Percentiles rank a stretch among this genome's conserved stretches.
phyloP scores from a whole-genome alignment of 257 asterid species.

The Mitragyna speciosa region DNA sequence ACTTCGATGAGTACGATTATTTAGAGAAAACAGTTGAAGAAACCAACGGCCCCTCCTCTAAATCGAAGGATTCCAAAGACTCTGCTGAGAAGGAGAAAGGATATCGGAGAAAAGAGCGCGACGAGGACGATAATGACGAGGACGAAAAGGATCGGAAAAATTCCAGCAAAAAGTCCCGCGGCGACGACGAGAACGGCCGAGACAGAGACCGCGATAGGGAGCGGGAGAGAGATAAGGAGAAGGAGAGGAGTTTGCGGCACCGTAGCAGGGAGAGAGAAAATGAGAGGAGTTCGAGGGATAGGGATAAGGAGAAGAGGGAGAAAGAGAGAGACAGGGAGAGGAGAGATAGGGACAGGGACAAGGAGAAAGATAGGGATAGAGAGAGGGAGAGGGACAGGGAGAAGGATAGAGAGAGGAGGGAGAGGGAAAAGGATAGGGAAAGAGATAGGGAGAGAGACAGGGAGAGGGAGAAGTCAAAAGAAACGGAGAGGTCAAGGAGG shows the following conservation, averaged over 20 bases:
- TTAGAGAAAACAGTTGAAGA: slow-evolving; percentile 90
- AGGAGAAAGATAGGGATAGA: slow-evolving; percentile 49
- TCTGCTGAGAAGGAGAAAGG: slow-evolving; percentile 55
- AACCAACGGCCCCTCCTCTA: slow-evolving; percentile 54
- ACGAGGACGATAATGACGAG: slow-evolving; percentile 53
- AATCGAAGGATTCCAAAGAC: slow-evolving; percentile 52
- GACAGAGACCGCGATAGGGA: slow-evolving; percentile 41
- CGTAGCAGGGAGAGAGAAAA: slow-evolving; percentile 30
- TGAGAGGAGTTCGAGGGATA: slow-evolving; percentile 33
- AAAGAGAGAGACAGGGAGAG: slow-evolving; percentile 55
- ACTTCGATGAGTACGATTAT: slow-evolving; percentile 97
- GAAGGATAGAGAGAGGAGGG: slow-evolving; percentile 34
- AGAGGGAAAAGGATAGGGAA: slow-evolving; percentile 31
- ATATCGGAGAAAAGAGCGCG: slow-evolving; percentile 67
- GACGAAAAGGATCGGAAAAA: slow-evolving; percentile 69
- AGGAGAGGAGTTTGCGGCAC: slow-evolving; percentile 41
- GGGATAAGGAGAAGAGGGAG: slow-evolving; percentile 59
- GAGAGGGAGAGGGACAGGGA: slow-evolving; percentile 33
- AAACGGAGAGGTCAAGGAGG: slow-evolving; percentile 25
- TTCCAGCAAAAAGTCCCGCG: slow-evolving; percentile 70
- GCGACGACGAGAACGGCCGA: slow-evolving; percentile 50
- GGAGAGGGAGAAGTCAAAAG: slow-evolving; percentile 27
- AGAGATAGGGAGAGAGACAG: slow-evolving; percentile 41
- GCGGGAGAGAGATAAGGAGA: slow-evolving; percentile 52
- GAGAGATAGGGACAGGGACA: slow-evolving; percentile 47